A percentile compares a stretch with the other conserved stretches of the same genome.
phyloP scores from a whole-genome alignment of 1,284 basidiomycete genomes.

The Ustilago curta region DNA sequence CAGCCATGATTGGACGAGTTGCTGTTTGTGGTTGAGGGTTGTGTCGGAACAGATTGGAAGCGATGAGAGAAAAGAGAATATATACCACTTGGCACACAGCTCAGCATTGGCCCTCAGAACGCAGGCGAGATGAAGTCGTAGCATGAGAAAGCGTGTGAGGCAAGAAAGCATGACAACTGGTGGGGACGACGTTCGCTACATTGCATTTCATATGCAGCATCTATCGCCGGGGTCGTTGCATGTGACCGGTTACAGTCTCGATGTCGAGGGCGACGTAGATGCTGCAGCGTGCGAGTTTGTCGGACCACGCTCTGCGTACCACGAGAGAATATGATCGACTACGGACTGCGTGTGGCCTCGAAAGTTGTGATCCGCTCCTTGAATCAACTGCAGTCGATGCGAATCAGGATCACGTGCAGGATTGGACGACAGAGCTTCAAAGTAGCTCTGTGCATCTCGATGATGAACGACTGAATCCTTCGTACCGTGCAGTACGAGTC shows the following conservation, averaged over 20 bases:
- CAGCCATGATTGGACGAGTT: slow-evolving; percentile 10
- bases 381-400: slow-evolving; percentile 41
- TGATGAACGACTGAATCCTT: slow-evolving; percentile 38
- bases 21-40: not conserved
- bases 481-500: slow-evolving; percentile 49
- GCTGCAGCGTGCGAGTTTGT: not conserved
- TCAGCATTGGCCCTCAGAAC: not conserved
- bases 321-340: slow-evolving; percentile 22
- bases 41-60: not conserved
- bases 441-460: slow-evolving; percentile 38
- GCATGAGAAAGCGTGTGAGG: not conserved
- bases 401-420: slow-evolving; percentile 18
- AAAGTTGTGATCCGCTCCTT: slow-evolving; percentile 56
- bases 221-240: too few species aligned
- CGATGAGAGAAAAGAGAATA: not conserved
- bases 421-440: slow-evolving; percentile 26
- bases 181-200: not conserved
- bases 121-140: not conserved
- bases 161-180: not conserved
- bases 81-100: not conserved
- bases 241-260: slow-evolving; percentile 11
- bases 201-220: slow-evolving; percentile 6
- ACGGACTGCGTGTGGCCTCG: slow-evolving; percentile 21
- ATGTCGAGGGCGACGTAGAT: slow-evolving; percentile 7
- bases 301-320: slow-evolving; percentile 21